Base-by-base conservation (phyloP, 441 rosid genomes). In the Erodium trifolium region DNA sequence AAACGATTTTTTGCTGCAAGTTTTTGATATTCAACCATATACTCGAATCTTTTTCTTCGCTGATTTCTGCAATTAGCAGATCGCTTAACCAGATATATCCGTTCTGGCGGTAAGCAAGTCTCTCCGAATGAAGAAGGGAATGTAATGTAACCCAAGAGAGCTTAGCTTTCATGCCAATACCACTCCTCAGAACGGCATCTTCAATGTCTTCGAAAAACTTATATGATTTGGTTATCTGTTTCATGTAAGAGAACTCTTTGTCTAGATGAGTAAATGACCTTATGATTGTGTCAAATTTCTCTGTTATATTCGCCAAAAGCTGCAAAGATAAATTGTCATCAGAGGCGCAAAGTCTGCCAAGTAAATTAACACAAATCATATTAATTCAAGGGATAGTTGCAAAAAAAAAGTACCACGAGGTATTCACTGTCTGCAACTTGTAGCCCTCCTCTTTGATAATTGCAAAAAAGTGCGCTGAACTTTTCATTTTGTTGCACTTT, bases 51-150 rank as follows among this genome's bases (percentile, higher is more conserved):
- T 77, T 85, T 76, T 85, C 90, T 75, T 83, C 91, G 69, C 86
- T 89, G 67, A 95, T 95, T 85, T 95, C 99, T 0, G 90, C 85
- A 75, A 89, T 89, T 72, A 95, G 91, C 82, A 95, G 82, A 83
- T 95, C 97, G 17, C 96, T 92, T 76, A 95, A 81, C 99, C 99
- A 92, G 69, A 84, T 86, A 82, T 88, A 90, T 67, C 97, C 99
- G 84, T 92, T 95, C 78, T 78, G 96, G 77, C 92, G 90, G 73
- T 78, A 90, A 17, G 92, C 80, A 76, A 83, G 80, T 75, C 93
- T 89, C 73, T 87, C 92, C 34, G 98, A 95, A 79, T 95, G 99
- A 78, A 95, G 93, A 79, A 95, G 99, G 72, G 96, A 95, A 78
- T 95, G 99, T 74, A 92, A 80, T 63, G 89, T 90, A 69, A 89